phyloP scores from a whole-genome alignment of 805 yeast genomes.

The Saccharomyces paradoxus region DNA sequence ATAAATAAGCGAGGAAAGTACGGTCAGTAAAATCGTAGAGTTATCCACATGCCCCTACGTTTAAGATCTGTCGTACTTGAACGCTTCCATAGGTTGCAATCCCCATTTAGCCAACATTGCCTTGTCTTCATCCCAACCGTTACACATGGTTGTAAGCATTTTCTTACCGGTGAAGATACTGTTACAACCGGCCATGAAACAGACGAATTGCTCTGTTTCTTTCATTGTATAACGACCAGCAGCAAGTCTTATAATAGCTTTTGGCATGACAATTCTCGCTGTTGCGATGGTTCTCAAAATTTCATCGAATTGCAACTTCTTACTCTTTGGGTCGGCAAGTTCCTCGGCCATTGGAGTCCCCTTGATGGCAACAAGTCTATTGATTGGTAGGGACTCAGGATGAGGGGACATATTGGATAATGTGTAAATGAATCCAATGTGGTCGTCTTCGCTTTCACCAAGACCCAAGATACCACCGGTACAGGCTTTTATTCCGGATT shows the following conservation, averaged over 20 bases:
- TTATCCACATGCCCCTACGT: background rate
- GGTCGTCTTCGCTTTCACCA: constrained; percentile 69
- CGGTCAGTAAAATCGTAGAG: background rate
- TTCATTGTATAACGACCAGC: constrained; percentile 80
- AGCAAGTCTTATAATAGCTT: constrained; percentile 60
- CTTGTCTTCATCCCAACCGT: constrained; percentile 77
- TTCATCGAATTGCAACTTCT: constrained; percentile 49
- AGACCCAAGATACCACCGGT: constrained; percentile 76
- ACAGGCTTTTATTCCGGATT: constrained; percentile 60
- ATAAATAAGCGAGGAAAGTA: background rate
- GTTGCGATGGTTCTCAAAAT: constrained; percentile 66
- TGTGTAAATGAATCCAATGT: constrained; percentile 57
- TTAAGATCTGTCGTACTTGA: constrained; percentile 7
- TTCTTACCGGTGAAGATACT: constrained; percentile 76
- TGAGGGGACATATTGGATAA: constrained; percentile 61
- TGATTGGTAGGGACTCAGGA: constrained; percentile 78
- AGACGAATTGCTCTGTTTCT: constrained; percentile 63
- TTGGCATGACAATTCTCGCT: constrained; percentile 69
- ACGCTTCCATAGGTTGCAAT: constrained; percentile 46
- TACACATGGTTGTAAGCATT: constrained; percentile 77
- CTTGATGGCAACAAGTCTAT: constrained; percentile 65
- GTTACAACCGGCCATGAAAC: constrained; percentile 72
- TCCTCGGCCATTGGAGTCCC: constrained; percentile 71
- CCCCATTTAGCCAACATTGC: constrained; percentile 67
- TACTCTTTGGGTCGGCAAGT: constrained; percentile 32